Evolutionary conservation across 257 asterid genomes (phyloP).

Genomic region (Solanum etuberosum): DNA sequence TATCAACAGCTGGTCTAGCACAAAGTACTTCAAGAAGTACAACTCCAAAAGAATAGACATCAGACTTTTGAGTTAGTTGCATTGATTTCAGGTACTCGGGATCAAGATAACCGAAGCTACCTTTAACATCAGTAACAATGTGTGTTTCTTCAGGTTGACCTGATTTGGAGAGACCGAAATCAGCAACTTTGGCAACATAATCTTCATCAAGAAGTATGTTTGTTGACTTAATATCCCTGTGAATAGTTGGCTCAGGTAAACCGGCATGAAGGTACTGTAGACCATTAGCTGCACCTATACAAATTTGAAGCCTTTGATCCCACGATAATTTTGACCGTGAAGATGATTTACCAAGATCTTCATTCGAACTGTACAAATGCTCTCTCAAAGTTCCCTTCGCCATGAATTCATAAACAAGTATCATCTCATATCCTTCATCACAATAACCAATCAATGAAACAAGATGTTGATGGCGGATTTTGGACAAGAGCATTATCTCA

Average conservation of each 20-base stretch:
- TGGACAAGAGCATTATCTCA: slow-evolving; percentile 39
- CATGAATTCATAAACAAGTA: slow-evolving; percentile 54
- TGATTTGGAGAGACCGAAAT: slow-evolving; percentile 47
- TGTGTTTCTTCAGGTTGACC: slow-evolving; percentile 29
- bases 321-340: slow-evolving; percentile 17
- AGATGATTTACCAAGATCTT: not conserved
- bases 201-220: slow-evolving; percentile 49
- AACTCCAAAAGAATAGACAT: slow-evolving; percentile 57
- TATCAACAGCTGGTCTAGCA: slow-evolving; percentile 38
- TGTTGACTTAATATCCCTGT: slow-evolving; percentile 54
- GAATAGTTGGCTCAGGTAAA: slow-evolving; percentile 27
- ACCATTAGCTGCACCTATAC: slow-evolving; percentile 50
- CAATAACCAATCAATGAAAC: slow-evolving; percentile 61
- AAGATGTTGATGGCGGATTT: slow-evolving; percentile 43
- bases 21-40: slow-evolving; percentile 59
- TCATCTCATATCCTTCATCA: slow-evolving; percentile 41
- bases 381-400: slow-evolving; percentile 50
- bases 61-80: slow-evolving; percentile 42
- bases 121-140: slow-evolving; percentile 41
- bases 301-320: slow-evolving; percentile 37
- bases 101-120: slow-evolving; percentile 56
- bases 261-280: slow-evolving; percentile 48
- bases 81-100: slow-evolving; percentile 33
- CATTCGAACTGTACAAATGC: slow-evolving; percentile 24
- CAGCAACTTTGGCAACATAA: slow-evolving; percentile 53